Percentiles rank a stretch among this genome's conserved stretches.
phyloP scores from a whole-genome alignment of 2,329 filamentous ascomycete genomes.

The Curvularia sp. region DNA sequence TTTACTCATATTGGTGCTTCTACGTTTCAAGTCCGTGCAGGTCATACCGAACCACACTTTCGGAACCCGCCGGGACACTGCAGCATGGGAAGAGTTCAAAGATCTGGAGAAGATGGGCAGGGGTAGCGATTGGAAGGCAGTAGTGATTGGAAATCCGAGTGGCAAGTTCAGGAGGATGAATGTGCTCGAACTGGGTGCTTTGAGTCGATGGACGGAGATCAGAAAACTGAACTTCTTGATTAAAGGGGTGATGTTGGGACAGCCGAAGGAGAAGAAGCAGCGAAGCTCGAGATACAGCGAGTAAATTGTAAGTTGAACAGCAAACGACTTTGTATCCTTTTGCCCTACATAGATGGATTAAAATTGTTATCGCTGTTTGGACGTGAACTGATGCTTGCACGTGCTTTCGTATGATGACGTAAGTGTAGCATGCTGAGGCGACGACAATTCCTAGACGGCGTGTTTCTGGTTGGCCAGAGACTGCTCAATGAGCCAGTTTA shows the following conservation, averaged over 20 bases:
- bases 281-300: constrained; percentile 8
- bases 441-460: not conserved
- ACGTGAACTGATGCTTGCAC: not conserved
- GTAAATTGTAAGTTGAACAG: constrained; percentile 6
- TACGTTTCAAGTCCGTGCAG: constrained; percentile 70
- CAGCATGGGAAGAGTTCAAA: constrained; percentile 41
- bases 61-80: constrained; percentile 45
- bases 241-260: constrained; percentile 27
- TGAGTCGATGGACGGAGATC: constrained; percentile 78
- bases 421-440: not conserved
- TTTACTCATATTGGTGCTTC: constrained; percentile 66
- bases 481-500: not conserved
- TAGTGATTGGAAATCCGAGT: constrained; percentile 74
- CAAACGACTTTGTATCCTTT: not conserved
- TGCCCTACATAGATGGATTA: not conserved
- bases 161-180: constrained; percentile 73
- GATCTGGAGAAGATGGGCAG: constrained; percentile 52
- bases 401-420: not conserved
- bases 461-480: not conserved
- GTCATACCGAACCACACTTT: constrained; percentile 69
- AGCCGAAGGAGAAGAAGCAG: constrained; percentile 22
- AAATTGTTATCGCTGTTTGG: not conserved
- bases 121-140: constrained; percentile 68
- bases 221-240: constrained; percentile 55
- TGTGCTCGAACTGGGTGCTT: constrained; percentile 70